Conservation (phyloP, 176 grass and related monocot genomes). For the Aegilops sharonensis region DNA sequence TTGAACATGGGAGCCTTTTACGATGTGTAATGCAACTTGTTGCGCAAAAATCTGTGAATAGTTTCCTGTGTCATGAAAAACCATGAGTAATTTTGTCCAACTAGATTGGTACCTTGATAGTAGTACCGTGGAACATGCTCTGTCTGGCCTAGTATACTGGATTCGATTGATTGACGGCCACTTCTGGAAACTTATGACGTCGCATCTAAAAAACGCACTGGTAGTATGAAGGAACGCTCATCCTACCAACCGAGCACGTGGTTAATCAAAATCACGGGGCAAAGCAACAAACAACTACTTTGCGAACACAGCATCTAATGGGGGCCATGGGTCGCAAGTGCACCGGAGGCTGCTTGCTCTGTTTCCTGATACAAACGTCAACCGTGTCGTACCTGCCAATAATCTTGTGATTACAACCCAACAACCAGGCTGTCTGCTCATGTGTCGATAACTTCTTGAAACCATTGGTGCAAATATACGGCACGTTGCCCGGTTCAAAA, state of each 20-base stretch:
- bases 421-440: not conserved
- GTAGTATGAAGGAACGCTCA: not conserved
- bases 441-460: not conserved
- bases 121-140: too few relatives aligned
- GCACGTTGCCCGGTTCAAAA: not conserved
- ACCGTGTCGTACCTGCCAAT: not conserved
- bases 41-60: too few relatives aligned
- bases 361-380: not conserved
- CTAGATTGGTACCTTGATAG: too few relatives aligned
- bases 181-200: too few relatives aligned
- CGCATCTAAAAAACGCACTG: not conserved
- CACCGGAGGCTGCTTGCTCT: not conserved
- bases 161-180: too few relatives aligned
- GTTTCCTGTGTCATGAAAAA: too few relatives aligned
- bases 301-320: not conserved
- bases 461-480: not conserved
- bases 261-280: not conserved
- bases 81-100: not conserved
- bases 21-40: too few relatives aligned
- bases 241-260: not conserved
- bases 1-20: not conserved
- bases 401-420: not conserved
- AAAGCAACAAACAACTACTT: not conserved
- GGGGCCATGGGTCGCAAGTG: not conserved
- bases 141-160: too few relatives aligned